Percentiles rank a stretch among this genome's conserved stretches.
These are phyloP conservation scores for Cordyceps tenuipes DNA, from an alignment of 2,329 filamentous ascomycete species.

Conservation along the genomic window DNA sequence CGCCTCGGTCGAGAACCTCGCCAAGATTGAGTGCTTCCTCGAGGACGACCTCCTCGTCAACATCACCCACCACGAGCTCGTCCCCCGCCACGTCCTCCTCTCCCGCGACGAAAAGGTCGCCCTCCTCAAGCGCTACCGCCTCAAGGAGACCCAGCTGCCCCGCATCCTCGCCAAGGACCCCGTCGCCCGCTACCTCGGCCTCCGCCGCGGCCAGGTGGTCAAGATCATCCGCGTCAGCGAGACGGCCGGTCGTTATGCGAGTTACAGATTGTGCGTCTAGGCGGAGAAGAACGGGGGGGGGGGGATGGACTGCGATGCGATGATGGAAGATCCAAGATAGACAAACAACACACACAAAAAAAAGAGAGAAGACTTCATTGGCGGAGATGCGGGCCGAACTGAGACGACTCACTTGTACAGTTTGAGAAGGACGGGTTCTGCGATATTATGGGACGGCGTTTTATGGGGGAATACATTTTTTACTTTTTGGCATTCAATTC, in stretches of 20 bases:
- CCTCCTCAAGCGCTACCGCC: constrained; percentile 77
- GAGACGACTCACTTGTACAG: constrained; percentile 3
- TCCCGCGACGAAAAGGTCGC: constrained; percentile 83
- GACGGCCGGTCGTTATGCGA: constrained; percentile 92
- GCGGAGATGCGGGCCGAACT: neutral
- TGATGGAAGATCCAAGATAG: neutral
- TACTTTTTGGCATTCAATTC: constrained; percentile 3
- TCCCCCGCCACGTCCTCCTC: constrained; percentile 85
- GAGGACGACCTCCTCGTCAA: constrained; percentile 96
- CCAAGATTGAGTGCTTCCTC: constrained; percentile 87
- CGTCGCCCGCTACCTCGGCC: constrained; percentile 81
- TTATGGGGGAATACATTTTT: neutral
- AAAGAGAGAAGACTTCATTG: neutral
- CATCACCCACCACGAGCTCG: constrained; percentile 94
- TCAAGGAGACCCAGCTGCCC: constrained; percentile 96
- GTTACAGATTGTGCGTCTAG: constrained; percentile 68
- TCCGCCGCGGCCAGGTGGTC: constrained; percentile 88
- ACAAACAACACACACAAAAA: neutral
- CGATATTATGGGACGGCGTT: constrained; percentile 11
- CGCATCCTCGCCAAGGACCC: constrained; percentile 87
- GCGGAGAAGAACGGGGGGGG: constrained; percentile 14
- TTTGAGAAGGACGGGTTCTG: constrained; percentile 3
- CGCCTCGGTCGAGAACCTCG: constrained; percentile 63
- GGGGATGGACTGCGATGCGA: neutral
- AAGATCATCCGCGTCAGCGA: constrained; percentile 97